phyloP scores from a whole-genome alignment of 805 yeast genomes.

The Kodamaea kaohsiungensis region DNA sequence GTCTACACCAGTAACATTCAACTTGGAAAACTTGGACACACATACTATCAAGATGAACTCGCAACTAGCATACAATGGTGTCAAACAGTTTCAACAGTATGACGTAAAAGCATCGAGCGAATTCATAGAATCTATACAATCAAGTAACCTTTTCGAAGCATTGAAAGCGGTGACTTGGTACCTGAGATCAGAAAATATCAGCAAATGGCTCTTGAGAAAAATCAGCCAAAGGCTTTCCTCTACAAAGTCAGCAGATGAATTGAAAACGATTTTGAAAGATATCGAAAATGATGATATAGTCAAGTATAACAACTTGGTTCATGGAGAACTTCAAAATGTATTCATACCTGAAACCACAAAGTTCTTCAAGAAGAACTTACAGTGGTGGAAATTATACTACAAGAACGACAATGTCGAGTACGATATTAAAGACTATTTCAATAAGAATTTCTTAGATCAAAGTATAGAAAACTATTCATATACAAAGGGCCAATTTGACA shows the following conservation, averaged over 20 bases:
- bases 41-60: slow-evolving; percentile 36
- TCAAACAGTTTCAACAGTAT: slow-evolving; percentile 25
- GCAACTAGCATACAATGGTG: slow-evolving; percentile 27
- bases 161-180: slow-evolving; percentile 31
- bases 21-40: slow-evolving; percentile 13
- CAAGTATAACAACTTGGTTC: slow-evolving; percentile 31
- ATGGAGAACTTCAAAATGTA: slow-evolving; percentile 36
- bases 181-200: slow-evolving; percentile 25
- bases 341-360: slow-evolving; percentile 33
- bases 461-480: slow-evolving; percentile 42
- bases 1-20: slow-evolving; percentile 25
- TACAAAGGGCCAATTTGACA: slow-evolving; percentile 37
- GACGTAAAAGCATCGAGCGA: slow-evolving; percentile 34
- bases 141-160: slow-evolving; percentile 39
- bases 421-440: slow-evolving; percentile 40
- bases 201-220: slow-evolving; percentile 20
- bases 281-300: slow-evolving; percentile 26
- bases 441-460: slow-evolving; percentile 33
- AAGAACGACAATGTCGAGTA: slow-evolving; percentile 46
- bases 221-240: slow-evolving; percentile 15
- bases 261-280: slow-evolving; percentile 19
- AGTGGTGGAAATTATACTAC: slow-evolving; percentile 45
- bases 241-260: slow-evolving; percentile 14
- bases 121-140: slow-evolving; percentile 28
- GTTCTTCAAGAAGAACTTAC: slow-evolving; percentile 31